A percentile compares a stretch with the other conserved stretches of the same genome.
Conservation (phyloP, 441 rosid genomes). For the Mallotus japonicus region DNA sequence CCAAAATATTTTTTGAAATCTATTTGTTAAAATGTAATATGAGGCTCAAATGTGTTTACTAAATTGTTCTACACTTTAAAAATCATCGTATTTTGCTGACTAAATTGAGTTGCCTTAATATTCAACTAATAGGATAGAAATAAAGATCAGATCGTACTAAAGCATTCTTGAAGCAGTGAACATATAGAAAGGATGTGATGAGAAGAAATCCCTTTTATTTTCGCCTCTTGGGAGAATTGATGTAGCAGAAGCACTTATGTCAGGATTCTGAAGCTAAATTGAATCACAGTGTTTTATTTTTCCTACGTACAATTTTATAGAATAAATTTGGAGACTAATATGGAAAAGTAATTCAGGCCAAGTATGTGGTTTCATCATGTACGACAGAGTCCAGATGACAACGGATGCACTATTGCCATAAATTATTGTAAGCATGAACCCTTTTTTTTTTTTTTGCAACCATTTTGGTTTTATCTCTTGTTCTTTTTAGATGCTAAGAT, state of each 20-base stretch:
- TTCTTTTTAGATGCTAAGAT: conserved; percentile 9
- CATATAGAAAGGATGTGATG: neutral
- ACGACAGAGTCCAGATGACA: conserved; percentile 65
- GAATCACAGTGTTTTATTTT: neutral
- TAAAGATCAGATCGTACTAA: neutral
- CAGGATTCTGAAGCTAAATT: neutral
- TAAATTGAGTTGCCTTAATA: neutral
- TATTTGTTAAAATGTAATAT: neutral
- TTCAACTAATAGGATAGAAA: neutral
- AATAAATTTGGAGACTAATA: conserved; percentile 12
- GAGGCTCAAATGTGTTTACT: neutral
- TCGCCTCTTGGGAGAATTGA: neutral
- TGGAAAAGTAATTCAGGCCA: conserved; percentile 52
- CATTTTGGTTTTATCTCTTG: neutral
- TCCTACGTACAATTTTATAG: neutral
- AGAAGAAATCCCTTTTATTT: neutral
- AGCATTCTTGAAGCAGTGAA: neutral
- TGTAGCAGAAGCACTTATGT: neutral
- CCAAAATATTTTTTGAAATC: neutral
- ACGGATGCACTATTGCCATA: conserved; percentile 68
- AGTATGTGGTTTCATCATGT: conserved; percentile 99
- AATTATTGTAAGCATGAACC: conserved; percentile 66
- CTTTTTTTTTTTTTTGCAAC: conserved; percentile 1
- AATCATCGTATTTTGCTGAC: neutral
- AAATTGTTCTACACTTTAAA: neutral